Evolutionary conservation across 148 eudicot species (phyloP).

Genomic region (Bassia scoparia): DNA sequence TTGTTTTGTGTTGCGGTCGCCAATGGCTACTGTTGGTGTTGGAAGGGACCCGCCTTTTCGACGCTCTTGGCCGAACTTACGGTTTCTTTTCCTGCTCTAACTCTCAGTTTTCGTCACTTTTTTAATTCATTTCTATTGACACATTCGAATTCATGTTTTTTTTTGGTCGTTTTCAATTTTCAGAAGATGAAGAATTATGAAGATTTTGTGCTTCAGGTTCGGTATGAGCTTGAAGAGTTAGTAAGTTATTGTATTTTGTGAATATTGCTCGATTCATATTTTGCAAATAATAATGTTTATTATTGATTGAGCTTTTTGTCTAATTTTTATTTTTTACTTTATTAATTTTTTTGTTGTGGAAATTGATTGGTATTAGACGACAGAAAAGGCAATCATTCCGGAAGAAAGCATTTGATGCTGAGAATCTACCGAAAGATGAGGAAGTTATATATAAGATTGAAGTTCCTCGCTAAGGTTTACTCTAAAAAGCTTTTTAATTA

Average conservation of each 20-base stretch:
- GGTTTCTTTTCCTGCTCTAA: slow-evolving; percentile 15
- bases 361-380: slow-evolving; percentile 47
- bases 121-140: not conserved
- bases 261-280: too few relatives aligned
- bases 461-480: slow-evolving; percentile 87
- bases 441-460: slow-evolving; percentile 92
- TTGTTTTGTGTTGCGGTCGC: too few relatives aligned
- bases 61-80: slow-evolving; percentile 49
- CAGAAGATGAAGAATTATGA: slow-evolving; percentile 68
- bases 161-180: not conserved
- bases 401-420: slow-evolving; percentile 79
- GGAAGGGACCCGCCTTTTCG: slow-evolving; percentile 72
- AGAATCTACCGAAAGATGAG: slow-evolving; percentile 54
- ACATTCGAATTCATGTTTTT: not conserved
- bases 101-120: not conserved
- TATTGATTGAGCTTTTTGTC: not conserved
- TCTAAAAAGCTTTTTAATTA: not conserved
- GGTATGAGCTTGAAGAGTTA: slow-evolving; percentile 97
- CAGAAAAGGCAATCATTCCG: slow-evolving; percentile 81
- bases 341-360: not conserved
- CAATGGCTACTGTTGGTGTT: slow-evolving; percentile 85
- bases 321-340: not conserved
- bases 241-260: slow-evolving; percentile 32
- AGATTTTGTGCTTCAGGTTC: slow-evolving; percentile 74
- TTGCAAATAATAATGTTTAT: not conserved